Conservation (phyloP, 768 basidiomycete species). For the Macrolepiota dolichaula region DNA sequence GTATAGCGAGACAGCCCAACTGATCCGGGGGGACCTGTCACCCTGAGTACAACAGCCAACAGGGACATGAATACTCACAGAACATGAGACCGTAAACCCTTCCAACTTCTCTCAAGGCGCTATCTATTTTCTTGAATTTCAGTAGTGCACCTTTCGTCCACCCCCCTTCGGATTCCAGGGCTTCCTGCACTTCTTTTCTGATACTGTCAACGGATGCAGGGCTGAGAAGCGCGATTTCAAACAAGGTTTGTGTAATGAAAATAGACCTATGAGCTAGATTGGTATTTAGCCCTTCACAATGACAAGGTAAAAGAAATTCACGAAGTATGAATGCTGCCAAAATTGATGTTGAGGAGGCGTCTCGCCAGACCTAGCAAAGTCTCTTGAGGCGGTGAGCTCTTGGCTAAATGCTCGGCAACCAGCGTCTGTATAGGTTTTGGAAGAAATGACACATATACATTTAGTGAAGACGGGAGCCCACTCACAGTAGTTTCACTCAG, state of each 20-base stretch:
- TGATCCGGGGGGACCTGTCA: slow-evolving; percentile 10
- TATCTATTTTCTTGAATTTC: slow-evolving; percentile 32
- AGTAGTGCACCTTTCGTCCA: slow-evolving; percentile 32
- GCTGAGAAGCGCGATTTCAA: slow-evolving; percentile 29
- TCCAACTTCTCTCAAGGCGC: slow-evolving; percentile 32
- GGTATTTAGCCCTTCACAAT: background rate
- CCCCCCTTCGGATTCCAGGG: slow-evolving; percentile 30
- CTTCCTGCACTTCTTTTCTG: slow-evolving; percentile 27
- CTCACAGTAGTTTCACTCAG: slow-evolving; percentile 24
- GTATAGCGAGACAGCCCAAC: slow-evolving; percentile 29
- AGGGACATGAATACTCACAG: slow-evolving; percentile 19
- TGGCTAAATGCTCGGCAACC: slow-evolving; percentile 27
- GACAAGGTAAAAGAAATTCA: slow-evolving; percentile 15
- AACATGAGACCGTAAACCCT: slow-evolving; percentile 31
- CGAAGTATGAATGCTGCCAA: slow-evolving; percentile 38
- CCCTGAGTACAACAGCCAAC: background rate
- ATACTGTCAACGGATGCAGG: slow-evolving; percentile 27
- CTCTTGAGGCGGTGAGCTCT: slow-evolving; percentile 27
- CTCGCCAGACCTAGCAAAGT: slow-evolving; percentile 28
- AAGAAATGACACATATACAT: background rate
- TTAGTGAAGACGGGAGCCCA: slow-evolving; percentile 10
- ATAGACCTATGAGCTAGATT: slow-evolving; percentile 24
- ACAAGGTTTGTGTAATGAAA: slow-evolving; percentile 32
- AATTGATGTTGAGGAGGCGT: slow-evolving; percentile 35
- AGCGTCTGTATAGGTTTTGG: slow-evolving; percentile 15